These are phyloP conservation scores for Dictyostelium purpureum DNA, from an alignment of 78 protist genomes.

Conservation along the genomic window DNA sequence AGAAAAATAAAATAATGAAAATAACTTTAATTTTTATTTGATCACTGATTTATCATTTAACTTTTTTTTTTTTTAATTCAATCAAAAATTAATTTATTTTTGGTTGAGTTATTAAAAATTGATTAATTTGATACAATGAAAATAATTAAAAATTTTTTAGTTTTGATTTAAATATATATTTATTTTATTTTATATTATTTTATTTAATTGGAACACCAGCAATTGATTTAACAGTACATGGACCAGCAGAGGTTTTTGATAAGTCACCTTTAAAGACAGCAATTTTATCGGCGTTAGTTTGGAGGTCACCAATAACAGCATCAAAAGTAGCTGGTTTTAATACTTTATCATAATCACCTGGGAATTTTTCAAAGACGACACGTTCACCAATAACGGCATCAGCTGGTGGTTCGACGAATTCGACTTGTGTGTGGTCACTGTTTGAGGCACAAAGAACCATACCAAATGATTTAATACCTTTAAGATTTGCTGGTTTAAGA, in stretches of 20 bases:
- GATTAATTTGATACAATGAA: background rate
- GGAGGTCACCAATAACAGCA: slow-evolving; percentile 17
- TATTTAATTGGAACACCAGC: slow-evolving; percentile 50
- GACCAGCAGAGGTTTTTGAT: slow-evolving; percentile 72
- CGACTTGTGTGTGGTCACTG: slow-evolving; percentile 54
- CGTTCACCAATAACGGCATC: slow-evolving; percentile 79
- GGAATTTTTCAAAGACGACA: slow-evolving; percentile 50
- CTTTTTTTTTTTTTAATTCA: background rate
- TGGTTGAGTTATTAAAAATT: no score
- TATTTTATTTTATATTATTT: background rate
- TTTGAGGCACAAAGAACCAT: slow-evolving; percentile 90
- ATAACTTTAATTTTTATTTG: no score
- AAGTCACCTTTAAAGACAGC: slow-evolving; percentile 80
- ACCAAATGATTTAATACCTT: slow-evolving; percentile 84
- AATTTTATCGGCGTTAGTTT: slow-evolving; percentile 37
- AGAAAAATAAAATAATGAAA: no score
- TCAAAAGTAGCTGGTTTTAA: slow-evolving; percentile 67
- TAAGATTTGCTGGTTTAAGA: slow-evolving; percentile 79
- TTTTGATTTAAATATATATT: background rate
- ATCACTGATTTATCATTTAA: background rate
- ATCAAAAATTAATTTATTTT: no score
- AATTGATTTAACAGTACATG: slow-evolving; percentile 48
- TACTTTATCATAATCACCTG: slow-evolving; percentile 80
- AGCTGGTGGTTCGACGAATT: slow-evolving; percentile 76
- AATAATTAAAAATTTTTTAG: background rate